A percentile compares a stretch with the other conserved stretches of the same genome.
Conservation (phyloP, 805 yeast genomes). For the Zygosaccharomyces bailii region DNA sequence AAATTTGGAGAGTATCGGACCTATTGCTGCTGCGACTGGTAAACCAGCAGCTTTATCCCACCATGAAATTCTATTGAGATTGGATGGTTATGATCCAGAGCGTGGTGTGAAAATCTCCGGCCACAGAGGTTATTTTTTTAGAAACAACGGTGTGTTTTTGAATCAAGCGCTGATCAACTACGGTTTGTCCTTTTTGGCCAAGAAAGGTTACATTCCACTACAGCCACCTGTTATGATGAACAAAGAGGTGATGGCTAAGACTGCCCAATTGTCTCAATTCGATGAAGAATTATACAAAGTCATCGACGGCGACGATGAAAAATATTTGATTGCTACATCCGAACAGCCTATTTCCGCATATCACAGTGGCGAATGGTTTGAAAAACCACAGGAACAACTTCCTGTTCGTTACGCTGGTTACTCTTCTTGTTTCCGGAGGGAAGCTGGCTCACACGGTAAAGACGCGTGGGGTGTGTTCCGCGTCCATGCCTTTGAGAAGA, state of each 20-base stretch:
- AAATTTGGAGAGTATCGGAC: slow-evolving; percentile 54
- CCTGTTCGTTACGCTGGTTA: slow-evolving; percentile 97
- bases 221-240: slow-evolving; percentile 99
- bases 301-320: slow-evolving; percentile 94
- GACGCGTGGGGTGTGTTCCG: slow-evolving; percentile 99
- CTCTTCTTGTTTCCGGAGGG: slow-evolving; percentile 98
- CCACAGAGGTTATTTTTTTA: slow-evolving; percentile 96
- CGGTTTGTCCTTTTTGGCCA: slow-evolving; percentile 79
- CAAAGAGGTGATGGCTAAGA: slow-evolving; percentile 98
- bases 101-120: slow-evolving; percentile 97
- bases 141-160: slow-evolving; percentile 93
- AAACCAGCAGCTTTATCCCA: slow-evolving; percentile 80
- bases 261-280: slow-evolving; percentile 96
- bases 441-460: slow-evolving; percentile 98
- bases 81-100: slow-evolving; percentile 98
- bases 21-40: slow-evolving; percentile 73
- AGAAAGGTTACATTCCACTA: slow-evolving; percentile 78
- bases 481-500: slow-evolving; percentile 97
- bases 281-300: slow-evolving; percentile 98
- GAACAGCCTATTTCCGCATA: slow-evolving; percentile 99
- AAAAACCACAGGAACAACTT: slow-evolving; percentile 92
- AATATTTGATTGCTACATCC: slow-evolving; percentile 95
- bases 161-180: slow-evolving; percentile 98
- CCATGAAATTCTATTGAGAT: slow-evolving; percentile 88
- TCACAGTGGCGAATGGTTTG: slow-evolving; percentile 98